Conservation (phyloP, 441 rosid genomes). For the Kokia cookei region DNA sequence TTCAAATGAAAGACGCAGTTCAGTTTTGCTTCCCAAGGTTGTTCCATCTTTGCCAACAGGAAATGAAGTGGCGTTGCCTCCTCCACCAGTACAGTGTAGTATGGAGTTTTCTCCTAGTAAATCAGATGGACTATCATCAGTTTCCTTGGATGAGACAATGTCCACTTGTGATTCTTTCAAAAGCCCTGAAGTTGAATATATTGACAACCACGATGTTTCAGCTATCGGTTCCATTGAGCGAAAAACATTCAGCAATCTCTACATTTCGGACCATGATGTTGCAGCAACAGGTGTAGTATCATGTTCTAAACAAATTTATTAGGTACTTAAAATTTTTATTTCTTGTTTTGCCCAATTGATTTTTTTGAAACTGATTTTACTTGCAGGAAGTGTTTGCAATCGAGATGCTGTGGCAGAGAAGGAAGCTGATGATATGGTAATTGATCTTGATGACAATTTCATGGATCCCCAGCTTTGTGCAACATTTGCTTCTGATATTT, state of each 20-base stretch:
- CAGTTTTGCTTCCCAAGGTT: constrained; percentile 25
- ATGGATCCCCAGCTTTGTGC: constrained; percentile 83
- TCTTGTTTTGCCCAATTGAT: background rate
- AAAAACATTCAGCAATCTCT: constrained; percentile 65
- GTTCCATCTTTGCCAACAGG: constrained; percentile 24
- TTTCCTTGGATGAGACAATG: constrained; percentile 76
- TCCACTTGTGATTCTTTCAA: constrained; percentile 79
- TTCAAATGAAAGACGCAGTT: constrained; percentile 23
- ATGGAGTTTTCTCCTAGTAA: constrained; percentile 53
- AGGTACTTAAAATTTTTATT: background rate
- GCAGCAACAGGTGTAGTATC: constrained; percentile 36
- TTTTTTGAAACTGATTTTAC: background rate
- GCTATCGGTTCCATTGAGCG: constrained; percentile 57
- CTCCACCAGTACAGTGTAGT: constrained; percentile 15
- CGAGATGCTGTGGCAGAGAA: constrained; percentile 45
- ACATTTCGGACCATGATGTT: constrained; percentile 45
- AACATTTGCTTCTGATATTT: constrained; percentile 79
- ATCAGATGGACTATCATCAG: constrained; percentile 33
- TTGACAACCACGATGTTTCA: constrained; percentile 42
- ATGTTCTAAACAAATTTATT: background rate
- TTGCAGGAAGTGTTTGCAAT: constrained; percentile 53
- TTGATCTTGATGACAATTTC: constrained; percentile 46
- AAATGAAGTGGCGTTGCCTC: constrained; percentile 17
- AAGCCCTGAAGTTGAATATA: constrained; percentile 81
- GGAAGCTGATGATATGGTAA: constrained; percentile 43